phyloP scores from a whole-genome alignment of 805 yeast species.

The Zygosaccharomyces bisporus region DNA sequence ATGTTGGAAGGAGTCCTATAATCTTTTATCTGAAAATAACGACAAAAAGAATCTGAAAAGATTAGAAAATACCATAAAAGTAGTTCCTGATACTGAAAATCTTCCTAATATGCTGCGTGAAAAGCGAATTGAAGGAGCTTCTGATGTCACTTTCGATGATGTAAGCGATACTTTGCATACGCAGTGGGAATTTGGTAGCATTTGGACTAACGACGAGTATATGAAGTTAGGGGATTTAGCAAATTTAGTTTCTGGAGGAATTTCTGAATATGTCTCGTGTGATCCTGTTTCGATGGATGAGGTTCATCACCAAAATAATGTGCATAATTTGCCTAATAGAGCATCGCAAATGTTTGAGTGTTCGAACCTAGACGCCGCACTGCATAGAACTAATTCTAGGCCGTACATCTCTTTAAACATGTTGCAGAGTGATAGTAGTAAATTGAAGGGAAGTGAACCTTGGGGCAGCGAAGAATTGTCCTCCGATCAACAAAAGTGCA shows the following conservation, averaged over 20 bases:
- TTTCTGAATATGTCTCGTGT: background rate
- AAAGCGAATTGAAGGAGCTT: background rate
- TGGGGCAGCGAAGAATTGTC: background rate
- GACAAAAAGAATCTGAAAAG: background rate
- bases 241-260: constrained; percentile 3
- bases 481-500: background rate
- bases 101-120: background rate
- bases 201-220: constrained; percentile 45
- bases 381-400: constrained; percentile 18
- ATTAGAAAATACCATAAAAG: background rate
- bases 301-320: background rate
- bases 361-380: constrained; percentile 9
- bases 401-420: constrained; percentile 26
- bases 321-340: background rate
- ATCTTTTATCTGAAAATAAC: background rate
- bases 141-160: background rate
- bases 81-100: background rate
- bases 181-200: constrained; percentile 42
- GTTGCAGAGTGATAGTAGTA: constrained; percentile 7
- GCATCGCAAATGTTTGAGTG: constrained; percentile 12
- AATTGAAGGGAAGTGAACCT: constrained; percentile 2
- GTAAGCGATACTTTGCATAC: background rate
- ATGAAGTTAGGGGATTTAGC: constrained; percentile 25
- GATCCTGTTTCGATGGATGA: background rate
- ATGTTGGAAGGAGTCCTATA: background rate